These are phyloP conservation scores for Inosperma sp. DNA, from an alignment of 768 basidiomycete genomes.

Conservation along the genomic window DNA sequence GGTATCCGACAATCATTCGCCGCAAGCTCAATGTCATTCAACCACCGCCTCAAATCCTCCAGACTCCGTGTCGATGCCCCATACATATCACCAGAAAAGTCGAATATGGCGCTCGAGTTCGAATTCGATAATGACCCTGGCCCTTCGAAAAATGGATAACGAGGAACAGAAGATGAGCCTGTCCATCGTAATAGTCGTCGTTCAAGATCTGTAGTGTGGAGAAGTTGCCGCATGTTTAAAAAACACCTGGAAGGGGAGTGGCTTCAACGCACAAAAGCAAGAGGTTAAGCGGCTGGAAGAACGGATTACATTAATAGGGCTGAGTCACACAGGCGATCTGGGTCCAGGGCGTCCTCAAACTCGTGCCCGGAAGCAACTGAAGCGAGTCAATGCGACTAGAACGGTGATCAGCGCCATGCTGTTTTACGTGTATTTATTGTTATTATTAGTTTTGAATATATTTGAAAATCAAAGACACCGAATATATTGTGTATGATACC, in stretches of 20 bases:
- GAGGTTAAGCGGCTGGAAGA: no score
- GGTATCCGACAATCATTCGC: slow-evolving; percentile 19
- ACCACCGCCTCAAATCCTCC: slow-evolving; percentile 22
- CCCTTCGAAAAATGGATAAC: slow-evolving; percentile 26
- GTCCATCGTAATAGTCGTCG: slow-evolving; percentile 20
- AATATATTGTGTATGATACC: no score
- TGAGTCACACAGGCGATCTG: not conserved
- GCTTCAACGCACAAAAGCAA: no score
- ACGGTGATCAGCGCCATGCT: no score
- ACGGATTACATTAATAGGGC: not conserved
- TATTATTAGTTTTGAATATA: no score
- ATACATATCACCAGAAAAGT: no score
- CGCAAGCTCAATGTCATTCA: slow-evolving; percentile 19
- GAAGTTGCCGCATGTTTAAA: not conserved
- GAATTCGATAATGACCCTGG: not conserved
- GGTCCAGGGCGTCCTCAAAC: not conserved
- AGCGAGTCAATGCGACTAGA: no score
- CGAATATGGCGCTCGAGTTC: not conserved
- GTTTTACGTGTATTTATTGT: no score
- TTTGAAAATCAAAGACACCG: no score
- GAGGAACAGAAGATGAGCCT: slow-evolving; percentile 19
- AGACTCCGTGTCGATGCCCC: no score
- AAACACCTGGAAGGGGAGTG: not conserved
- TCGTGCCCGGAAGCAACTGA: not conserved
- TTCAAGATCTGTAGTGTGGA: slow-evolving; percentile 15